phyloP scores from a whole-genome alignment of 441 rosid genomes.

The Adansonia madagascariensis region DNA sequence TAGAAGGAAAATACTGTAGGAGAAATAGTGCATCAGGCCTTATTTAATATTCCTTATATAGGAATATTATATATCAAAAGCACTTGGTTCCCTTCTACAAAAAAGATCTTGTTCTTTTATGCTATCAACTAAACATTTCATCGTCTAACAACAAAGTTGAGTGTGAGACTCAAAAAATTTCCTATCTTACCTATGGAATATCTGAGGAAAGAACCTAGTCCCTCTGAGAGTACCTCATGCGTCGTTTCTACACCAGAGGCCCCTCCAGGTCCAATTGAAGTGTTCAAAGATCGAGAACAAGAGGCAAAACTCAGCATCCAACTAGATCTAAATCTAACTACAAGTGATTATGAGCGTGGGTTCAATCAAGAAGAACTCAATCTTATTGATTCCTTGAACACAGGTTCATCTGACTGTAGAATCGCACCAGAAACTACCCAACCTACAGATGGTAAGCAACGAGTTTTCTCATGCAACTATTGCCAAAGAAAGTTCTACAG shows the following conservation, averaged over 20 bases:
- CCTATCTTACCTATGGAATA: conserved; percentile 39
- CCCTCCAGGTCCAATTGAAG: conserved; percentile 13
- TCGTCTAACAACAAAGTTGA: conserved; percentile 22
- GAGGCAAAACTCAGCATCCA: conserved; percentile 26
- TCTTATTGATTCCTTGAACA: conserved; percentile 59
- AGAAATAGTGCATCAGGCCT: conserved; percentile 8
- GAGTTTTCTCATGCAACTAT: conserved; percentile 80
- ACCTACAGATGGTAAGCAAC: conserved; percentile 42
- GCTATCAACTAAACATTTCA: conserved; percentile 30
- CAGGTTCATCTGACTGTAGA: conserved; percentile 32
- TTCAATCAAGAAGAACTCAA: conserved; percentile 66
- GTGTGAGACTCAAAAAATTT: conserved; percentile 18
- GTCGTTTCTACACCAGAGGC: conserved; percentile 38
- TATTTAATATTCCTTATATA: conserved; percentile 29
- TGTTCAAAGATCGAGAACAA: conserved; percentile 33
- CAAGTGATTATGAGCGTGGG: conserved; percentile 39
- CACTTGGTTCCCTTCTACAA: conserved; percentile 31
- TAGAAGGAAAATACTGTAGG: background rate
- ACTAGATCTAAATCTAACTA: conserved; percentile 44
- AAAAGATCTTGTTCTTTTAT: conserved; percentile 17
- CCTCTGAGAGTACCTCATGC: conserved; percentile 40
- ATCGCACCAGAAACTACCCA: conserved; percentile 34
- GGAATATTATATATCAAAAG: conserved; percentile 13
- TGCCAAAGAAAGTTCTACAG: conserved; percentile 84
- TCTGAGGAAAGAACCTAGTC: conserved; percentile 39